Percentiles rank a stretch among this genome's conserved stretches.
Conservation (phyloP, 2,329 filamentous ascomycete genomes). For the Microdochium trichocladiopsis region DNA sequence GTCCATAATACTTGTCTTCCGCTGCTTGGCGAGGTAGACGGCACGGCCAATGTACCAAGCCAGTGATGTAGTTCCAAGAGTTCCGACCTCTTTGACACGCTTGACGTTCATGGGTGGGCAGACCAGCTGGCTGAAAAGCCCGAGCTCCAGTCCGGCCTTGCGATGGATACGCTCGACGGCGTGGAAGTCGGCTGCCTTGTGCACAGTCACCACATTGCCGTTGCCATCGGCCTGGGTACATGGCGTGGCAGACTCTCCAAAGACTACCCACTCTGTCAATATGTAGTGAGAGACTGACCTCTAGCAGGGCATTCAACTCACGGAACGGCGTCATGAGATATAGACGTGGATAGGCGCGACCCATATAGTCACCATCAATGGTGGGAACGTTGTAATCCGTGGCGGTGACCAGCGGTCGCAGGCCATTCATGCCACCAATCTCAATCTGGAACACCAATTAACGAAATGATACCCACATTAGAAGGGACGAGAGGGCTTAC, state of each 20-base stretch:
- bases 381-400: conserved; percentile 44
- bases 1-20: conserved; percentile 40
- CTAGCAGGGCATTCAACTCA: too few species aligned
- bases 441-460: conserved; percentile 43
- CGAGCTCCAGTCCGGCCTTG: conserved; percentile 34
- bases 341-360: conserved; percentile 44
- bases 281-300: too few species aligned
- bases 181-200: conserved; percentile 34
- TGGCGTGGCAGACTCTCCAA: not conserved
- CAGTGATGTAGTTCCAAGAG: conserved; percentile 46
- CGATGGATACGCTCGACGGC: conserved; percentile 39
- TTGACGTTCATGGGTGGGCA: conserved; percentile 40
- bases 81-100: conserved; percentile 41
- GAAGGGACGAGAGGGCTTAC: not conserved
- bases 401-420: conserved; percentile 50
- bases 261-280: not conserved
- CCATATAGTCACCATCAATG: conserved; percentile 52
- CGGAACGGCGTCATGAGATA: conserved; percentile 46
- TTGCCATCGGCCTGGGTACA: conserved; percentile 32
- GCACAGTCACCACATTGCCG: conserved; percentile 24
- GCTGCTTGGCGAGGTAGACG: conserved; percentile 37
- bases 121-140: conserved; percentile 38
- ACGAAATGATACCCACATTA: not conserved
- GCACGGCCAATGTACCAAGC: conserved; percentile 54
- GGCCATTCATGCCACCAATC: conserved; percentile 60